Percentiles rank a stretch among this genome's conserved stretches.
Evolutionary conservation across 2,329 filamentous ascomycete genomes (phyloP).

Genomic region (Apiospora rasikravindrae): DNA sequence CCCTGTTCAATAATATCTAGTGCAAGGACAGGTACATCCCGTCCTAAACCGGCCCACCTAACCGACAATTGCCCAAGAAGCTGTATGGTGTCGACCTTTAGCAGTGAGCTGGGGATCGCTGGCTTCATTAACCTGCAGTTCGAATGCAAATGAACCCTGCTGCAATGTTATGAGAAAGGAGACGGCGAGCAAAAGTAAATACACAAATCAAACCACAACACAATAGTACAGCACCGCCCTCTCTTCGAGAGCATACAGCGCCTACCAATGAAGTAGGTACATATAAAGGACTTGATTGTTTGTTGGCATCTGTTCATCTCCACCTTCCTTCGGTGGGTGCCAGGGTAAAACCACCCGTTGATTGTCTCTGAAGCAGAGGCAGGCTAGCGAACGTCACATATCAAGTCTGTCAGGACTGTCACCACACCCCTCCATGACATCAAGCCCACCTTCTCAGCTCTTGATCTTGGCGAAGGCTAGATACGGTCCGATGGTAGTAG

Average conservation of each 20-base stretch:
- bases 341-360: neutral
- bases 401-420: neutral
- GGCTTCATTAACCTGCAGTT: neutral
- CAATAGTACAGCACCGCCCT: neutral
- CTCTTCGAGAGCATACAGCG: neutral
- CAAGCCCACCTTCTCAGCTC: neutral
- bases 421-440: constrained; percentile 4
- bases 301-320: neutral
- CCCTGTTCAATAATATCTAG: neutral
- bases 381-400: neutral
- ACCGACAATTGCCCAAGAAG: neutral
- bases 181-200: neutral
- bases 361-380: neutral
- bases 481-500: neutral
- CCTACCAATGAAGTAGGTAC: neutral
- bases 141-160: neutral
- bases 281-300: neutral
- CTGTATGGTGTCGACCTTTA: neutral
- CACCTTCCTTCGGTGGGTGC: neutral
- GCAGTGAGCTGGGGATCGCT: neutral
- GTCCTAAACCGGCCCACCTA: neutral
- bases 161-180: neutral
- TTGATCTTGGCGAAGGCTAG: neutral
- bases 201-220: neutral
- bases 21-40: neutral